Evolutionary conservation across 2,329 filamentous ascomycete genomes (phyloP).

Genomic region (Cercospora sp.): DNA sequence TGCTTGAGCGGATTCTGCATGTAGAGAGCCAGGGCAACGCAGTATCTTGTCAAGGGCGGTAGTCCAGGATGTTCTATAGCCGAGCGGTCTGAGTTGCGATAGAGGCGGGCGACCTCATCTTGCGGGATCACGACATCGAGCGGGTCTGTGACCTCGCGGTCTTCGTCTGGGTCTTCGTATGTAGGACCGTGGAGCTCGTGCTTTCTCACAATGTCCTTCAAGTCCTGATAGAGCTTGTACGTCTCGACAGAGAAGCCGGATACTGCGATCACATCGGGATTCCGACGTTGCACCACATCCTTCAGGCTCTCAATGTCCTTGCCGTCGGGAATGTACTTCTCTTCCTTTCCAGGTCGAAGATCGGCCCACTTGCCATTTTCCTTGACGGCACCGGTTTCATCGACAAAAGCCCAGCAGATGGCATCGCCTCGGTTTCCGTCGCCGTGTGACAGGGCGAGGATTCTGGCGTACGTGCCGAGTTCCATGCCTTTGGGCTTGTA

Average conservation of each 20-base stretch:
- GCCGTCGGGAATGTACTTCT: conserved; percentile 67
- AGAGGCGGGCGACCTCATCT: conserved; percentile 94
- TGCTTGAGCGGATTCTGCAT: conserved; percentile 95
- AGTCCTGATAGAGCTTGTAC: conserved; percentile 75
- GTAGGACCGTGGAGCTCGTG: conserved; percentile 75
- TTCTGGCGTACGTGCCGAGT: conserved; percentile 81
- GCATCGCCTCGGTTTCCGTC: conserved; percentile 77
- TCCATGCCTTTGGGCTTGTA: conserved; percentile 94
- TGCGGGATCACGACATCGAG: conserved; percentile 91
- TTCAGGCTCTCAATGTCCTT: conserved; percentile 69
- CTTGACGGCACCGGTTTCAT: conserved; percentile 84
- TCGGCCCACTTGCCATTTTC: conserved; percentile 88
- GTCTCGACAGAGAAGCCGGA: conserved; percentile 88
- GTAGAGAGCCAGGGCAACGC: conserved; percentile 84
- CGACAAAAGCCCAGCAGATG: conserved; percentile 87
- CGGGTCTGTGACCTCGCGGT: conserved; percentile 72
- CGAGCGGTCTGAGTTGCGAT: conserved; percentile 84
- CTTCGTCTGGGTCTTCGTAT: conserved; percentile 80
- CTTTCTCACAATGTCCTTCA: conserved; percentile 76
- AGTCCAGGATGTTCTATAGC: conserved; percentile 78
- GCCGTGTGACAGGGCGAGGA: conserved; percentile 84
- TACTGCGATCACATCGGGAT: conserved; percentile 86
- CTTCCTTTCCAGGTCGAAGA: conserved; percentile 64
- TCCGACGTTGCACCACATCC: conserved; percentile 74
- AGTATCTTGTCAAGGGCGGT: conserved; percentile 79